phyloP scores from a whole-genome alignment of 2,329 filamentous ascomycete species.

The Trichophyton benhamiae region DNA sequence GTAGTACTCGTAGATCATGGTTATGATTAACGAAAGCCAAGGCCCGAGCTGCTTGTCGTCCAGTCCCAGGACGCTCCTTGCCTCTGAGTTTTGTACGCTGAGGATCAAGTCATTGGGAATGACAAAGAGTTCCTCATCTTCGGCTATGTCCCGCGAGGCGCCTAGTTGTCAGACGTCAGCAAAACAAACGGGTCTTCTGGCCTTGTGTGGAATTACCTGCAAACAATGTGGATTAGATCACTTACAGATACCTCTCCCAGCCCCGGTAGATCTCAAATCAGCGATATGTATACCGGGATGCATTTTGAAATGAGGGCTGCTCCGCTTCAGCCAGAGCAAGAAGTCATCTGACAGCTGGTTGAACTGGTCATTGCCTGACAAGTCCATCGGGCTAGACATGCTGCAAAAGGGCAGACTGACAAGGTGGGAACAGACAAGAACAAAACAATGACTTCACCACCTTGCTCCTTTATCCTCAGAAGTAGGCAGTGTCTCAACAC shows the following conservation, averaged over 20 bases:
- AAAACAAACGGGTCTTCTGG: constrained; percentile 6
- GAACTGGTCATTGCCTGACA: constrained; percentile 21
- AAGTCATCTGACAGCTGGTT: constrained; percentile 40
- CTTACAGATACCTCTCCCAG: constrained; percentile 53
- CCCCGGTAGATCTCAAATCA: constrained; percentile 44
- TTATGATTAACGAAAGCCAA: constrained; percentile 55
- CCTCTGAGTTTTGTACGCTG: constrained; percentile 57
- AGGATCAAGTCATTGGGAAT: constrained; percentile 63
- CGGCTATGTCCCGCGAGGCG: constrained; percentile 54
- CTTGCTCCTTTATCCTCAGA: not conserved
- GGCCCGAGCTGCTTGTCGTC: constrained; percentile 40
- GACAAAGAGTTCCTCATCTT: constrained; percentile 67
- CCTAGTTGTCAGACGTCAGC: constrained; percentile 40
- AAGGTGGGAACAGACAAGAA: not conserved
- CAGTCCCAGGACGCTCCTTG: constrained; percentile 46
- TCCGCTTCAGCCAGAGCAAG: constrained; percentile 43
- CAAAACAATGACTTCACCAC: not conserved
- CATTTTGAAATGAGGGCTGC: constrained; percentile 40
- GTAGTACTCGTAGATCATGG: constrained; percentile 66
- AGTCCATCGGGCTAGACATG: not conserved
- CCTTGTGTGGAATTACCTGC: not conserved
- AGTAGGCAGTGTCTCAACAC: constrained; percentile 8
- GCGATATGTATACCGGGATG: constrained; percentile 46
- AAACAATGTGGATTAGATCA: constrained; percentile 14
- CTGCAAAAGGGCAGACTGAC: not conserved